Percentiles rank a stretch among this genome's conserved stretches.
phyloP scores from a whole-genome alignment of 2,329 filamentous ascomycete genomes.

The Thelonectria blattea region DNA sequence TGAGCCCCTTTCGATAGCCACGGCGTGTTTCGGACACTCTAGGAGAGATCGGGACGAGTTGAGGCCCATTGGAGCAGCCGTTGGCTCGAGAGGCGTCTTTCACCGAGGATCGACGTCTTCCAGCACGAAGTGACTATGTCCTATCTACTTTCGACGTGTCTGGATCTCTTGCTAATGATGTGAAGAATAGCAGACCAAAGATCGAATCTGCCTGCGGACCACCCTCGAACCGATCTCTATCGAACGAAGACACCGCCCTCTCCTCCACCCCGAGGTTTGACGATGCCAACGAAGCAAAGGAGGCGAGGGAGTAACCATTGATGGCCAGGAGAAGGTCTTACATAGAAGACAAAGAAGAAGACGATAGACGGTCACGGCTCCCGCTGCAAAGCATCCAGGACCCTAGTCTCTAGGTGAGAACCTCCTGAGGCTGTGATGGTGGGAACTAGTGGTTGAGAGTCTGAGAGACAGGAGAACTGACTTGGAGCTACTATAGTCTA shows the following conservation, averaged over 20 bases:
- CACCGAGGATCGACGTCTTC: conserved; percentile 14
- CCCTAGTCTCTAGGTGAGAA: too few relatives aligned
- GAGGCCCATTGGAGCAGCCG: conserved; percentile 63
- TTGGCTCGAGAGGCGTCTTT: conserved; percentile 43
- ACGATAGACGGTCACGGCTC: too few relatives aligned
- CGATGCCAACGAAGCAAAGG: conserved; percentile 6
- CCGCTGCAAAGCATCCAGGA: too few relatives aligned
- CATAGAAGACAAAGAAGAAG: conserved; percentile 9
- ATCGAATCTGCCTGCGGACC: conserved; percentile 10
- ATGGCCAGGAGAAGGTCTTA: conserved; percentile 5
- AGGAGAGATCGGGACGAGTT: conserved; percentile 56
- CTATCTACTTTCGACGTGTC: background rate
- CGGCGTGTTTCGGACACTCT: too few relatives aligned
- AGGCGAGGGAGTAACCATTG: conserved; percentile 1
- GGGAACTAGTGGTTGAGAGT: too few relatives aligned
- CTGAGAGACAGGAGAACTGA: too few relatives aligned
- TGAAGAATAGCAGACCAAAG: conserved; percentile 13
- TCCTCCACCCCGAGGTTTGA: conserved; percentile 7
- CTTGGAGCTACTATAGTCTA: too few relatives aligned
- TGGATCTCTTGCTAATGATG: background rate
- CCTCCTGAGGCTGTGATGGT: too few relatives aligned
- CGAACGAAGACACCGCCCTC: conserved; percentile 12
- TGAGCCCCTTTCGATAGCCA: conserved; percentile 57
- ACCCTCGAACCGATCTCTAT: conserved; percentile 13
- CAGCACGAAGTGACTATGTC: conserved; percentile 24